Evolutionary conservation across 2,329 filamentous ascomycete genomes (phyloP), one percentile per base, ranked within the genome.

Genomic region (Microascus cirrosus): DNA sequence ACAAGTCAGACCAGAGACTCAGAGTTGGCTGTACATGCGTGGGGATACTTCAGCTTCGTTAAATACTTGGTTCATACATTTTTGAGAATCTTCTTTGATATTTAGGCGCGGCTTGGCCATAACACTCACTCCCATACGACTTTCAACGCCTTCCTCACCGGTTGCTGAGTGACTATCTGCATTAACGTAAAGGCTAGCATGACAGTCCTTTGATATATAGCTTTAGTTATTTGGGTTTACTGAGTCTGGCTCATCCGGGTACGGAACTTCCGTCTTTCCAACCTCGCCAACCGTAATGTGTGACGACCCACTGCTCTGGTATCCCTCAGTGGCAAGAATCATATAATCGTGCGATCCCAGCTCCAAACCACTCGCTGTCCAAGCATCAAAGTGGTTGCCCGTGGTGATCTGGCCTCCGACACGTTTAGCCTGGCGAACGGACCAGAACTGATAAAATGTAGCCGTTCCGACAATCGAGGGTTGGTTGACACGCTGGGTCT

Each of bases 251-350:
- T 51, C 45, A 51, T 51, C 45, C 15, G 45, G 45, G 45, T 51
- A 51, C 10, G 45, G 45, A 51, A 25, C 45, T 51, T 22, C 45
- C 6, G 13, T n/a, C 45, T 5, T n/a, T 20, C 45, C 45, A 51
- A 51, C 45, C 15, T 51, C 45, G 15, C n/a, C 18, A 51, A 51
- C 45, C 5, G 45, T 51, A 51, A 51, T 51, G 45, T 8, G 4
- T 6, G 45, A 51, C 15, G 45, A 51, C n/a, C 79, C 78, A 60
- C 69, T 73, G 68, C 77, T 79, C 59, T 71, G 68, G 66, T 80
- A 80, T 3, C 77, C 79, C 66, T 82, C 79, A 1, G 76, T 77
- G 18, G 79, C 79, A 20, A 81, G 68, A 60, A 82, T 80, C 71
- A 77, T 73, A 65, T 82, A 82, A 66, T 81, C 70, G 62, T 73